Evolutionary conservation across 2,329 filamentous ascomycete species (phyloP).

Genomic region (Aspergillus glaucus): DNA sequence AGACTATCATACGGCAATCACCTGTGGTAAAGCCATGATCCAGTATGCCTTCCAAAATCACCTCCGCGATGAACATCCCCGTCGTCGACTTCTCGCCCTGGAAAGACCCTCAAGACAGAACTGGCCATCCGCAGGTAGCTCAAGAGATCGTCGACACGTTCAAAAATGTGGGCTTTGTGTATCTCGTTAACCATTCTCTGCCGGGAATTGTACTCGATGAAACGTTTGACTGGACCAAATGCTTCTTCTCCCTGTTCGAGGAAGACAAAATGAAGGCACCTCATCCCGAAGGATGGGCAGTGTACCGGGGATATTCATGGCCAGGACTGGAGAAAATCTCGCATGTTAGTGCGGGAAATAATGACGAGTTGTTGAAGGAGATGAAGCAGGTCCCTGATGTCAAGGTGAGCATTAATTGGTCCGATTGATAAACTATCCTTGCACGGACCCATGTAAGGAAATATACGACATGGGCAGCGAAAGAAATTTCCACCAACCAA

Average conservation of each 20-base stretch:
- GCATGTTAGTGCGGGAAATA: constrained; percentile 36
- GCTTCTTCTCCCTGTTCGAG: constrained; percentile 40
- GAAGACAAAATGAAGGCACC: constrained; percentile 46
- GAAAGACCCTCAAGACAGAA: constrained; percentile 19
- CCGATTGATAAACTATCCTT: constrained; percentile 2
- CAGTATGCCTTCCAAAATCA: background rate
- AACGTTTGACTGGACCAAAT: constrained; percentile 41
- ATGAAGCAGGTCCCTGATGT: constrained; percentile 45
- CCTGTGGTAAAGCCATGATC: background rate
- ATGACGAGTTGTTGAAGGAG: constrained; percentile 37
- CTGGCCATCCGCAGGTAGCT: constrained; percentile 27
- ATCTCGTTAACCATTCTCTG: constrained; percentile 45
- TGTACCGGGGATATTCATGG: constrained; percentile 53
- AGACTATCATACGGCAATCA: too few relatives aligned
- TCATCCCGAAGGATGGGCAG: constrained; percentile 43
- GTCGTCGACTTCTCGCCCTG: constrained; percentile 37
- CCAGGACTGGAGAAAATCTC: constrained; percentile 51
- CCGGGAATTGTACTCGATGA: constrained; percentile 32
- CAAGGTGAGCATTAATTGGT: constrained; percentile 37
- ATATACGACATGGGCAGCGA: constrained; percentile 50
- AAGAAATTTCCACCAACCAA: constrained; percentile 39
- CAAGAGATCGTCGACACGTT: constrained; percentile 38
- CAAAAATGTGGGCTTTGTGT: constrained; percentile 43
- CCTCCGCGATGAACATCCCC: constrained; percentile 25
- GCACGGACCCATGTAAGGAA: constrained; percentile 31